These are phyloP conservation scores for Drechslera avenae DNA, from an alignment of 2,329 filamentous ascomycete genomes.

Conservation along the genomic window DNA sequence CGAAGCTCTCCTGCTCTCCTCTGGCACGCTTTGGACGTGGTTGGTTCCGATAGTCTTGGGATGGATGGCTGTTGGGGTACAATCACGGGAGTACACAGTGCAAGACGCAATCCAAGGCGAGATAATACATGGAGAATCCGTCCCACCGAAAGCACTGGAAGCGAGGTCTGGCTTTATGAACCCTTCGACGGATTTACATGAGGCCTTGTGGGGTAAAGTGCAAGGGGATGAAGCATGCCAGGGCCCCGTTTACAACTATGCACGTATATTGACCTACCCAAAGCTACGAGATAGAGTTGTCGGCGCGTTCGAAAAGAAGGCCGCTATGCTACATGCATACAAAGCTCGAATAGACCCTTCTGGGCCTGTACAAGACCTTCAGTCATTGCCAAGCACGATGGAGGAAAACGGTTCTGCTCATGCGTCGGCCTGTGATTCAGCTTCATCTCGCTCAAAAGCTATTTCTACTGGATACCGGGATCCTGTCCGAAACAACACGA, in stretches of 20 bases:
- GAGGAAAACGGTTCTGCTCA: background rate
- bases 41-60: constrained; percentile 5
- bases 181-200: background rate
- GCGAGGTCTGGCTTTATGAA: background rate
- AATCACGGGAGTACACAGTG: background rate
- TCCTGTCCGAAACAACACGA: too few relatives aligned
- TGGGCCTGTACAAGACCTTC: background rate
- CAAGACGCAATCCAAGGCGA: constrained; percentile 1
- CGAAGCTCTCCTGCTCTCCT: constrained; percentile 3
- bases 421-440: background rate
- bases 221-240: constrained; percentile 2
- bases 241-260: constrained; percentile 3
- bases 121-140: background rate
- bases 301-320: background rate
- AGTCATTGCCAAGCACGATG: too few relatives aligned
- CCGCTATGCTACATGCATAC: background rate
- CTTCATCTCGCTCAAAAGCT: background rate
- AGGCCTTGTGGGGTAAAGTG: background rate
- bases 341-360: background rate
- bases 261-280: constrained; percentile 4
- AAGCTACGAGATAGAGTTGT: background rate
- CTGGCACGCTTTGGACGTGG: constrained; percentile 6
- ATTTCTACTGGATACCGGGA: too few relatives aligned
- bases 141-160: background rate
- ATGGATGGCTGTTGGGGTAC: constrained; percentile 5